These are phyloP conservation scores for Oenanthe javanica DNA, from an alignment of 140 eudicot genomes.

Conservation along the genomic window DNA sequence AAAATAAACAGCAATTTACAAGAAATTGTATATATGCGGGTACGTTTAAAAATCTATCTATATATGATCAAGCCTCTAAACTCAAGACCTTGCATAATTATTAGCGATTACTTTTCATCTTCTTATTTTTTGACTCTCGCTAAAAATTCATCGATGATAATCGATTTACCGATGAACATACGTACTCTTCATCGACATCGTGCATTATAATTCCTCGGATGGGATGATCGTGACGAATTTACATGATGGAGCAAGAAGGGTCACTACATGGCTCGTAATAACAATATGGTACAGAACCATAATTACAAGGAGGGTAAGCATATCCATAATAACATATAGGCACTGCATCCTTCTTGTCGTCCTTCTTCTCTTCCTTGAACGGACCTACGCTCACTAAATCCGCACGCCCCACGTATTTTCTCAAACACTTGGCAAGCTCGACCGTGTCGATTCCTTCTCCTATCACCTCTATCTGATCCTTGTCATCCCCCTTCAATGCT, in stretches of 20 bases:
- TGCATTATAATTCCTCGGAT: neutral
- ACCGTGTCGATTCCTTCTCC: constrained; percentile 5
- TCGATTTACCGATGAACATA: neutral
- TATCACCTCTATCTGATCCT: neutral
- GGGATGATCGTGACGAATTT: neutral
- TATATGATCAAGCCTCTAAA: neutral
- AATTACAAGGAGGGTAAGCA: neutral
- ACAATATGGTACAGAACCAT: neutral
- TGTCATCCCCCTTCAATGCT: neutral
- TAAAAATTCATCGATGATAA: neutral
- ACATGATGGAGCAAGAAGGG: constrained; percentile 1
- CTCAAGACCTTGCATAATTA: neutral
- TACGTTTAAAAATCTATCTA: neutral
- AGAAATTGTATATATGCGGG: neutral
- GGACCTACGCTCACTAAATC: neutral
- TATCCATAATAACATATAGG: neutral
- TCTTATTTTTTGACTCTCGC: neutral
- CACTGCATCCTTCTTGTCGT: neutral
- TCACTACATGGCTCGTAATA: neutral
- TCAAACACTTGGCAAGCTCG: neutral
- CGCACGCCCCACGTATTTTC: neutral
- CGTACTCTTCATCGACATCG: neutral
- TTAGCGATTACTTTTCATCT: neutral
- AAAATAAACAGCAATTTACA: neutral
- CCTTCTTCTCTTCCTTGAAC: neutral